Conservation (phyloP, 1,284 basidiomycete genomes). For the Fistulinella staudtii region DNA sequence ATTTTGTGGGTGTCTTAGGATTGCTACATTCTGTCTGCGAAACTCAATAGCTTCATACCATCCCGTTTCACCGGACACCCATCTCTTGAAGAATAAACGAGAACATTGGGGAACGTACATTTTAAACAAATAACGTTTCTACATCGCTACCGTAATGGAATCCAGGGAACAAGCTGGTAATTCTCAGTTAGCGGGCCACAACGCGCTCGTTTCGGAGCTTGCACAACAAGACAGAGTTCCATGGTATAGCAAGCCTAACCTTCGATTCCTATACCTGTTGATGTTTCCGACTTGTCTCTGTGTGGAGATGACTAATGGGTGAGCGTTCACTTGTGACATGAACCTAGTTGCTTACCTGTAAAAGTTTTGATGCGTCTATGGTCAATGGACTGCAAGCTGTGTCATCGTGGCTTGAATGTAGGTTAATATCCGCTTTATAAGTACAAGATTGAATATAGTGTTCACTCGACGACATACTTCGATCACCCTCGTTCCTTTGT, state of each 20-base stretch:
- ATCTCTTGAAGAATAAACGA: no score
- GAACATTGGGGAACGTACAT: no score
- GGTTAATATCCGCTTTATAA: neutral
- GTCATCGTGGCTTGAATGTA: neutral
- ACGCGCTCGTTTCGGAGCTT: slow-evolving; percentile 41
- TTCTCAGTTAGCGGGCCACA: slow-evolving; percentile 11
- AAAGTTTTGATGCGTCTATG: neutral
- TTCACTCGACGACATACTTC: neutral
- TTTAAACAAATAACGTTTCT: no score
- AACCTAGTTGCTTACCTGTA: neutral
- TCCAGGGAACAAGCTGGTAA: neutral
- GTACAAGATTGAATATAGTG: neutral
- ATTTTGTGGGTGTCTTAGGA: no score
- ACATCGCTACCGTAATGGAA: no score
- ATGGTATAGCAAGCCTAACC: slow-evolving; percentile 49
- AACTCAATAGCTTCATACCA: no score
- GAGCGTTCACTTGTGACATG: neutral
- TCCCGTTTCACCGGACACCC: no score
- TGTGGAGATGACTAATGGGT: no score
- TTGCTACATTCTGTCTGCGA: no score
- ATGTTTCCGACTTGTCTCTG: no score
- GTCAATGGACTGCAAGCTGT: neutral
- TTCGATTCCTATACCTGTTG: slow-evolving; percentile 28
- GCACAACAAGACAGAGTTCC: slow-evolving; percentile 45
- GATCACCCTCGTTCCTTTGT: neutral